phyloP scores from a whole-genome alignment of 345 rosid genomes.

The Acer yangbiense region DNA sequence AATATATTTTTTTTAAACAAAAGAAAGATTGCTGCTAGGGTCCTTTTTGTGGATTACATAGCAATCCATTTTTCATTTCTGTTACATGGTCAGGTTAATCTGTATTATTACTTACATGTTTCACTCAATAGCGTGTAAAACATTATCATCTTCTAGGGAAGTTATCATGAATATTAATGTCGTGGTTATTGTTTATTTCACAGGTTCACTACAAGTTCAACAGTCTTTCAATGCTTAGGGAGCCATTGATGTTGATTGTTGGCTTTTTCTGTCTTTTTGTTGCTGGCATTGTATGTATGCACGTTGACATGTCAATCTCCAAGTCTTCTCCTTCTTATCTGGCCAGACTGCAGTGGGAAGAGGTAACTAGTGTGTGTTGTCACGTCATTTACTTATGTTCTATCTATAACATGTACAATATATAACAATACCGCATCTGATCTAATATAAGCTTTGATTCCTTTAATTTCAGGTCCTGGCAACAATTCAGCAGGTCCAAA shows the following conservation, averaged over 20 bases:
- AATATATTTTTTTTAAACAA: too few species aligned
- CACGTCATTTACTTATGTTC: neutral
- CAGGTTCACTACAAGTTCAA: slow-evolving; percentile 93
- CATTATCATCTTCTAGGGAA: too few species aligned
- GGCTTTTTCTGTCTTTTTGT: slow-evolving; percentile 80
- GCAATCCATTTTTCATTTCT: too few species aligned
- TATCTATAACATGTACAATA: neutral
- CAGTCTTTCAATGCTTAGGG: slow-evolving; percentile 72
- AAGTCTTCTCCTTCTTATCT: slow-evolving; percentile 88
- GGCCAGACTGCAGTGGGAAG: slow-evolving; percentile 97
- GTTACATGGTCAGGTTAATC: too few species aligned
- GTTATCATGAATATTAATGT: slow-evolving; percentile 3
- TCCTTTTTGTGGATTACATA: too few species aligned
- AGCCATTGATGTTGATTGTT: slow-evolving; percentile 84
- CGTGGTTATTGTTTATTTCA: slow-evolving; percentile 19
- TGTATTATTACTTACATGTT: too few species aligned
- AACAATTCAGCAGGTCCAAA: slow-evolving; percentile 63
- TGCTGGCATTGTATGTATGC: slow-evolving; percentile 70
- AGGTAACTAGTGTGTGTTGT: slow-evolving; percentile 46
- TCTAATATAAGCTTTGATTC: neutral
- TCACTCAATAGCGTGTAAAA: too few species aligned
- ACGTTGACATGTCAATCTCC: slow-evolving; percentile 87
- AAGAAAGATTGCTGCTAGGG: too few species aligned
- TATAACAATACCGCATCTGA: neutral
- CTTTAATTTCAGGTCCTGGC: slow-evolving; percentile 66